phyloP scores from a whole-genome alignment of 495 filamentous ascomycete genomes.

The Penicillium atrosanguineum region DNA sequence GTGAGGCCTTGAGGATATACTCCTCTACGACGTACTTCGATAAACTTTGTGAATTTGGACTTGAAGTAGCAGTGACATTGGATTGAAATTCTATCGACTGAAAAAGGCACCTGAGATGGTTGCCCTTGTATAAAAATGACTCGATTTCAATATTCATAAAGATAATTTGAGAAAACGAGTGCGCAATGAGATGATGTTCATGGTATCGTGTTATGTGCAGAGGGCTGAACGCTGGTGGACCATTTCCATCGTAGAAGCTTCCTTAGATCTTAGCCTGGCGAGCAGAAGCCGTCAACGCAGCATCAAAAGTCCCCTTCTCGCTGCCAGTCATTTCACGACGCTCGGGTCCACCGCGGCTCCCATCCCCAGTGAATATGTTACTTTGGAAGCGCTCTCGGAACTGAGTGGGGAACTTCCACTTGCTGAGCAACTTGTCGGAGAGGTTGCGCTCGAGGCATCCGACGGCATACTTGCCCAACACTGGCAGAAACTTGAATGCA shows the following conservation, averaged over 20 bases:
- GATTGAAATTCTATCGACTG: no score
- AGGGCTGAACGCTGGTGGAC: background rate
- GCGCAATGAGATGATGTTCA: background rate
- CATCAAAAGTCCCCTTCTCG: slow-evolving; percentile 18
- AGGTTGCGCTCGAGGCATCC: slow-evolving; percentile 37
- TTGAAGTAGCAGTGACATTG: no score
- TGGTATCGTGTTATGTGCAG: background rate
- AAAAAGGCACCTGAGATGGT: no score
- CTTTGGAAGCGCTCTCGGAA: slow-evolving; percentile 22
- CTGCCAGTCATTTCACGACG: slow-evolving; percentile 26
- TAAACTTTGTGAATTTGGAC: background rate
- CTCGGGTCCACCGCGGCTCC: slow-evolving; percentile 31
- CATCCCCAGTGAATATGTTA: slow-evolving; percentile 31
- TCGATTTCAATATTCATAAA: no score
- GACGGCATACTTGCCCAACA: slow-evolving; percentile 44
- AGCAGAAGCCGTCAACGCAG: slow-evolving; percentile 17
- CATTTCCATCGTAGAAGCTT: no score
- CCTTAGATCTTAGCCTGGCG: slow-evolving; percentile 28
- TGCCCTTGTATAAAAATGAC: no score
- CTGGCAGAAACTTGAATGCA: slow-evolving; percentile 49
- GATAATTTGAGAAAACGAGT: background rate
- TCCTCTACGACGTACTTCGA: background rate
- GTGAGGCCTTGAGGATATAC: background rate
- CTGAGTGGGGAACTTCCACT: slow-evolving; percentile 36
- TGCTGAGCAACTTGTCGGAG: slow-evolving; percentile 29